A percentile compares a stretch with the other conserved stretches of the same genome.
Evolutionary conservation across 805 yeast genomes (phyloP).

Genomic region (Zygosaccharomyces bisporus): DNA sequence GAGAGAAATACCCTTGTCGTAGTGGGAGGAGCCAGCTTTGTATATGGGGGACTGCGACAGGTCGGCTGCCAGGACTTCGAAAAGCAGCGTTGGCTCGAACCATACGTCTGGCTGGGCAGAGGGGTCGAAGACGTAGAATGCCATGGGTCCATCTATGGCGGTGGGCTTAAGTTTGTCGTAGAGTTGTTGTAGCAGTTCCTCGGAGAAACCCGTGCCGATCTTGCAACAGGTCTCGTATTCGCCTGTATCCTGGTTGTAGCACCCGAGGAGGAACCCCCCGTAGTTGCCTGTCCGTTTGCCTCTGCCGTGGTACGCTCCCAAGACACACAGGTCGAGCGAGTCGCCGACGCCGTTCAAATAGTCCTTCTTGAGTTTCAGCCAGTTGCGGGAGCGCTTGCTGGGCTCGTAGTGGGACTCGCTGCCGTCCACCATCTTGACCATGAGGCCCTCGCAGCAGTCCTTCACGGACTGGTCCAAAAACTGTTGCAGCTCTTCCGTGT

Average conservation of each 20-base stretch:
- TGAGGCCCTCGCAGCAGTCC: conserved; percentile 90
- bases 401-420: conserved; percentile 85
- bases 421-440: conserved; percentile 88
- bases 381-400: conserved; percentile 87
- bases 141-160: conserved; percentile 59
- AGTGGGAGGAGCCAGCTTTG: conserved; percentile 70
- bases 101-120: conserved; percentile 86
- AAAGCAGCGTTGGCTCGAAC: conserved; percentile 82
- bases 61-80: conserved; percentile 91
- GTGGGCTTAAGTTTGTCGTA: conserved; percentile 62
- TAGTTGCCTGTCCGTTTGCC: conserved; percentile 94
- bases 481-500: conserved; percentile 67
- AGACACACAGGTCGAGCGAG: conserved; percentile 85
- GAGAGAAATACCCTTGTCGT: conserved; percentile 80
- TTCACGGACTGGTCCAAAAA: conserved; percentile 87
- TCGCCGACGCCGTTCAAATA: conserved; percentile 95
- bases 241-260: conserved; percentile 86
- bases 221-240: conserved; percentile 95
- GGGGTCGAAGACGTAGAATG: conserved; percentile 65
- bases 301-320: conserved; percentile 90
- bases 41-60: conserved; percentile 83
- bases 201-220: conserved; percentile 95
- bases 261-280: conserved; percentile 90
- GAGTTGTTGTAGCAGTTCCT: conserved; percentile 65
- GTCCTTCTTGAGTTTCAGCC: conserved; percentile 95